A percentile compares a stretch with the other conserved stretches of the same genome.
phyloP scores from a whole-genome alignment of 805 yeast species.

The Candida silvatica region DNA sequence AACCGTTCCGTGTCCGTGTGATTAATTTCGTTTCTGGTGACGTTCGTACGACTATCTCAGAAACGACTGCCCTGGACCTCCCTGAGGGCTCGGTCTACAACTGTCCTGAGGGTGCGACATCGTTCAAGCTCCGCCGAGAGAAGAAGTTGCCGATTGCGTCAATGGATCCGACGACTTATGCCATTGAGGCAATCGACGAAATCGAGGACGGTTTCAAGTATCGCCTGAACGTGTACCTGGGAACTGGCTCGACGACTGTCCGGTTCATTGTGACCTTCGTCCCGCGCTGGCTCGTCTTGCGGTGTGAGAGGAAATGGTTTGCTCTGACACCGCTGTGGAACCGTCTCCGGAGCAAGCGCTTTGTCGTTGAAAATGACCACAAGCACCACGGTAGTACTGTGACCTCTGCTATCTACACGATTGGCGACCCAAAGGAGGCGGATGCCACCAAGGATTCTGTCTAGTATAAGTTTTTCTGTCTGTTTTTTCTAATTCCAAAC shows the following conservation, averaged over 20 bases:
- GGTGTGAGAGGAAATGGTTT: constrained; percentile 23
- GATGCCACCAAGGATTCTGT: too few relatives aligned
- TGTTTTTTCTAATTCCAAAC: too few relatives aligned
- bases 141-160: constrained; percentile 57
- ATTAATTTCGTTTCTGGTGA: constrained; percentile 70
- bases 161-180: constrained; percentile 51
- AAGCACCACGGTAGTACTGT: too few relatives aligned
- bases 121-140: constrained; percentile 40
- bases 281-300: constrained; percentile 18
- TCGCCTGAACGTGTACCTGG: constrained; percentile 48
- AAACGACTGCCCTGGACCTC: constrained; percentile 48
- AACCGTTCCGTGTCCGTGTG: constrained; percentile 67
- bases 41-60: constrained; percentile 63
- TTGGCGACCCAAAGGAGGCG: too few relatives aligned
- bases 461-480: too few relatives aligned
- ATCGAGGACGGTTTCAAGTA: constrained; percentile 28
- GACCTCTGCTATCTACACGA: too few relatives aligned
- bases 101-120: constrained; percentile 38
- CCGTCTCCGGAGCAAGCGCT: too few relatives aligned
- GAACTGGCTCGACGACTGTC: constrained; percentile 22
- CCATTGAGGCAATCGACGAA: constrained; percentile 44
- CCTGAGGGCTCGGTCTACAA: constrained; percentile 48
- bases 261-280: constrained; percentile 20
- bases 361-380: too few relatives aligned
- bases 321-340: constrained; percentile 27